Evolutionary conservation across 768 basidiomycete genomes (phyloP).

Genomic region (Mycena galericulata): DNA sequence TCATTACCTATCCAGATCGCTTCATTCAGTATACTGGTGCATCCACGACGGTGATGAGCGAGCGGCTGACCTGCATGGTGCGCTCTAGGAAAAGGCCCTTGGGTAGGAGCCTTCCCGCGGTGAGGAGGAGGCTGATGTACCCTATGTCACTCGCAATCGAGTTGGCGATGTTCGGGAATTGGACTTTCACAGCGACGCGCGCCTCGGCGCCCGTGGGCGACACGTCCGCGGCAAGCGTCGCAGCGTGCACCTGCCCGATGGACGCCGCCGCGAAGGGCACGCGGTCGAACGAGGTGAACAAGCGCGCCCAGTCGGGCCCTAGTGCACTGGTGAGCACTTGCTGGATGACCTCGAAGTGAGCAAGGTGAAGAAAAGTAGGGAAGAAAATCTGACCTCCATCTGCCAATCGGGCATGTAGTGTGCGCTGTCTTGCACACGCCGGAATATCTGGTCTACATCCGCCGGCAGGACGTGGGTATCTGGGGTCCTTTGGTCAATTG

Average conservation of each 20-base stretch:
- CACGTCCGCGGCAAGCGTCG: constrained; percentile 63
- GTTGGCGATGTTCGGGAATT: constrained; percentile 91
- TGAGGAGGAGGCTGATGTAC: constrained; percentile 86
- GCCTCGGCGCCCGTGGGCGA: constrained; percentile 68
- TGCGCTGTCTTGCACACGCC: constrained; percentile 92
- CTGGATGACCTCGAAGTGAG: constrained; percentile 45
- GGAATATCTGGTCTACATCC: constrained; percentile 89
- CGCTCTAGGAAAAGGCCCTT: constrained; percentile 91
- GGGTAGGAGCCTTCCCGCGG: constrained; percentile 84
- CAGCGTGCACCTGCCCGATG: constrained; percentile 95
- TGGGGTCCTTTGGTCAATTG: too few relatives aligned
- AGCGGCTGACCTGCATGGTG: constrained; percentile 77
- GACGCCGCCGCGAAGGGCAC: constrained; percentile 96
- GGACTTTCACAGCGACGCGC: constrained; percentile 87
- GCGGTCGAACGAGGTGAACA: constrained; percentile 82
- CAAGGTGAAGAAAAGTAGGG: constrained; percentile 6
- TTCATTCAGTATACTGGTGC: too few relatives aligned
- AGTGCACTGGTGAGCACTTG: constrained; percentile 82
- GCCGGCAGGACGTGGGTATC: constrained; percentile 91
- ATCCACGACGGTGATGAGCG: constrained; percentile 31
- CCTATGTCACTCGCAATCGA: constrained; percentile 91
- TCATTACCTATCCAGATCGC: constrained; percentile 75
- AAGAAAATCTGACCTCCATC: constrained; percentile 89
- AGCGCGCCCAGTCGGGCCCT: constrained; percentile 77
- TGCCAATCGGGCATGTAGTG: constrained; percentile 99